These are phyloP conservation scores for Leucoagaricus sp. DNA, from an alignment of 1,284 basidiomycete genomes.

Conservation along the genomic window DNA sequence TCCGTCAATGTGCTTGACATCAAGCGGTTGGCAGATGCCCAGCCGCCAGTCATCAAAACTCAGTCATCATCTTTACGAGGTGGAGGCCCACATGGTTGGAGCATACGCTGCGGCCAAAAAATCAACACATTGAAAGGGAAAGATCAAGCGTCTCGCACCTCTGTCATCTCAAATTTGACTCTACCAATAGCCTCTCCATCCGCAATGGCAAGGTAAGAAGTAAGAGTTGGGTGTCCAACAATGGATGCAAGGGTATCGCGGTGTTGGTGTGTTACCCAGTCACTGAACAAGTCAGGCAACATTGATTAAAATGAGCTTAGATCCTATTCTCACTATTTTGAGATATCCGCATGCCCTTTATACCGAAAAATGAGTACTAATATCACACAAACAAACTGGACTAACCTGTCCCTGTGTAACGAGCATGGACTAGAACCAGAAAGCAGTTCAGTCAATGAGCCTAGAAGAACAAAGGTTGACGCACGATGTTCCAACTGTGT, in stretches of 20 bases:
- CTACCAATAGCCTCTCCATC: conserved; percentile 91
- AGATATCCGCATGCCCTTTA: conserved; percentile 88
- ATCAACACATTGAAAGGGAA: not conserved
- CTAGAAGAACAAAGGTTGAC: conserved; percentile 28
- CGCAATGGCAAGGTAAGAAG: conserved; percentile 88
- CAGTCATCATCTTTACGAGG: conserved; percentile 89
- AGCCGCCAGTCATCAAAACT: conserved; percentile 10
- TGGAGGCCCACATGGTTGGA: conserved; percentile 97
- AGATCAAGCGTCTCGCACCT: conserved; percentile 56
- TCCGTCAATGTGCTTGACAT: conserved; percentile 6
- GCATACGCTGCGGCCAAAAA: conserved; percentile 72
- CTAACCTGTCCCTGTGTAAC: conserved; percentile 92
- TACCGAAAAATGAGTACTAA: too few species aligned
- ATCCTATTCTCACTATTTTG: conserved; percentile 75
- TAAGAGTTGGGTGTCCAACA: conserved; percentile 86
- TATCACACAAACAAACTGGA: too few species aligned
- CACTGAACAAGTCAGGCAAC: conserved; percentile 51
- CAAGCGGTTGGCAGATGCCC: not conserved
- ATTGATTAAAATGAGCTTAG: not conserved
- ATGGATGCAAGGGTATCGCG: conserved; percentile 93
- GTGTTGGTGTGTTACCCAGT: conserved; percentile 98
- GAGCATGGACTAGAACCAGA: conserved; percentile 82
- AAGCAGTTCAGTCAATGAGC: not conserved
- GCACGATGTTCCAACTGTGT: conserved; percentile 90
- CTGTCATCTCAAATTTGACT: conserved; percentile 93